These are phyloP conservation scores for Jackrogersella multiformis DNA, from an alignment of 495 filamentous ascomycete genomes.

Conservation along the genomic window DNA sequence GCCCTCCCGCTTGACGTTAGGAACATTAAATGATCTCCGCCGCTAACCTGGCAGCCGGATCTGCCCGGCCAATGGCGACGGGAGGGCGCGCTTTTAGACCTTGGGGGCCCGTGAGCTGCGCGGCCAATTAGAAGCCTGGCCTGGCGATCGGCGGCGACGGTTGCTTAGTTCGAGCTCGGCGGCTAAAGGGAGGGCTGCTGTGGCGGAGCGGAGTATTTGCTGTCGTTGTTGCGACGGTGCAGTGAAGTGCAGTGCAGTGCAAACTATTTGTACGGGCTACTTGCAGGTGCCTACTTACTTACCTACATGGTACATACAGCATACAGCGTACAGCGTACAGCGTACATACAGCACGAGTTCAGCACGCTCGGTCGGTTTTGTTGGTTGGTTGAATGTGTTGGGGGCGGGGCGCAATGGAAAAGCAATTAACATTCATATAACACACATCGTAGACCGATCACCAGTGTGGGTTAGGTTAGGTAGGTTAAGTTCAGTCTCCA, in stretches of 20 bases:
- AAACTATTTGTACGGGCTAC: too few relatives aligned
- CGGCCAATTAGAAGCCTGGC: constrained; percentile 14
- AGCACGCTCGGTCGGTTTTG: not conserved
- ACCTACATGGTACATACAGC: too few relatives aligned
- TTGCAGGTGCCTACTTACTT: too few relatives aligned
- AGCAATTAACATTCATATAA: constrained; percentile 5
- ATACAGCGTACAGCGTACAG: not conserved
- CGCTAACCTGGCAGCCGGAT: constrained; percentile 27
- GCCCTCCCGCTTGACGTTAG: not conserved
- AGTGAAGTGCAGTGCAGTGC: too few relatives aligned
- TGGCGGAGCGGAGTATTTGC: too few relatives aligned
- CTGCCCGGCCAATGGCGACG: constrained; percentile 3
- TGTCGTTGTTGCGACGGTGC: too few relatives aligned
- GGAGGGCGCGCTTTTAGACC: not conserved
- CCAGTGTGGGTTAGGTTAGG: constrained; percentile 21
- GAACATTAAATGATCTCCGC: constrained; percentile 17
- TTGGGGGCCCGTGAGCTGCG: not conserved
- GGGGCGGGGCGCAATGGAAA: constrained; percentile 13
- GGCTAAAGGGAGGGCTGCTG: not conserved
- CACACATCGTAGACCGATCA: not conserved
- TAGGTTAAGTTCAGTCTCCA: too few relatives aligned
- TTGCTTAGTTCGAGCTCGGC: not conserved
- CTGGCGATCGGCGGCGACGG: not conserved
- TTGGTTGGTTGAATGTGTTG: constrained; percentile 18
- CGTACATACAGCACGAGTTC: not conserved